A percentile compares a stretch with the other conserved stretches of the same genome.
Conservation (phyloP, 345 rosid genomes). For the Pseudoturritis turrita region DNA sequence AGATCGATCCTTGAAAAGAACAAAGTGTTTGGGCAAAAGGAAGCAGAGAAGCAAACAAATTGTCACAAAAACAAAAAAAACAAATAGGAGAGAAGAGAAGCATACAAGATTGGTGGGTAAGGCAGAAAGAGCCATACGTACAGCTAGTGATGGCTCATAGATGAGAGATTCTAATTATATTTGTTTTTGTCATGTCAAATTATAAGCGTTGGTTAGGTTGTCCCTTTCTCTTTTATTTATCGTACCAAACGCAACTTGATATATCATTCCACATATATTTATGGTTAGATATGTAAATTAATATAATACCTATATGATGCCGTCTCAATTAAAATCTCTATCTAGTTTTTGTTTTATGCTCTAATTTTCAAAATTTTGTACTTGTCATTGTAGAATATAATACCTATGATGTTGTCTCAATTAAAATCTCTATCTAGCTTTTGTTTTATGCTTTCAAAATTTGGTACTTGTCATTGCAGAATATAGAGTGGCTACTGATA, state of each 20-base stretch:
- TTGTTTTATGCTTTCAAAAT: no score
- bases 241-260: conserved; percentile 22
- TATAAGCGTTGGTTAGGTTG: conserved; percentile 31
- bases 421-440: no score
- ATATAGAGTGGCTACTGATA: no score
- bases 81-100: conserved; percentile 6
- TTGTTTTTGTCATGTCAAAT: conserved; percentile 19
- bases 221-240: conserved; percentile 34
- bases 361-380: neutral
- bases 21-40: conserved; percentile 2
- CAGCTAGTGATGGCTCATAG: conserved; percentile 32
- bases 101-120: conserved; percentile 25
- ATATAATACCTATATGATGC: neutral
- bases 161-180: conserved; percentile 18
- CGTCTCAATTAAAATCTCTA: neutral
- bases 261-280: conserved; percentile 7
- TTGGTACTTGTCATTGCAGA: no score
- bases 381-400: no score
- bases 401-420: no score
- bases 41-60: neutral
- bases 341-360: neutral
- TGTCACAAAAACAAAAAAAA: neutral
- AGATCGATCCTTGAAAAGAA: neutral
- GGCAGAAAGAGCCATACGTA: conserved; percentile 30
- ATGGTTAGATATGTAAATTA: neutral